These are phyloP conservation scores for Hamamelis virginiana DNA, from an alignment of 164 flowering plant species.

Conservation along the genomic window DNA sequence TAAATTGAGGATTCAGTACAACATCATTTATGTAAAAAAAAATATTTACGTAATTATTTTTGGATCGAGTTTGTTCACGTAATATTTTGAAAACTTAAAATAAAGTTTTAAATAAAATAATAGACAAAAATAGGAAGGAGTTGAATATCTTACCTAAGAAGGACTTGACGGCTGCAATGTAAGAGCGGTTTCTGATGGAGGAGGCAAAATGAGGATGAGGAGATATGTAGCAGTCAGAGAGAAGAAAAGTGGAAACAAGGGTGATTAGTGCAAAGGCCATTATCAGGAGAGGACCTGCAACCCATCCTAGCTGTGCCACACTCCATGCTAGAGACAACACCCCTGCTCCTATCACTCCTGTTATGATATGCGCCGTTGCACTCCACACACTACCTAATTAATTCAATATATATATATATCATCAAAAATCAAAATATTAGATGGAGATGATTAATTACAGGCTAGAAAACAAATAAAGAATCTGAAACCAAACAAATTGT, in stretches of 20 bases:
- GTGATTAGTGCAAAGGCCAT: conserved; percentile 56
- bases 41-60: no score
- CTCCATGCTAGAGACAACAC: conserved; percentile 84
- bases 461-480: no score
- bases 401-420: no score
- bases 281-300: conserved; percentile 61
- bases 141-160: conserved; percentile 50
- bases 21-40: no score
- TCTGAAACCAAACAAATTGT: background rate
- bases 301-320: conserved; percentile 75
- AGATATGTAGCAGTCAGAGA: conserved; percentile 53
- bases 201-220: conserved; percentile 63
- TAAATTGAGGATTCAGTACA: no score
- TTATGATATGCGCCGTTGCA: conserved; percentile 71
- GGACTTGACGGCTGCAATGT: conserved; percentile 53
- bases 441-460: no score
- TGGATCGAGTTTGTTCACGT: no score
- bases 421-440: no score
- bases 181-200: conserved; percentile 36
- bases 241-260: conserved; percentile 40
- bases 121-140: no score
- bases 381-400: conserved; percentile 62
- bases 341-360: conserved; percentile 83
- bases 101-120: no score
- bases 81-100: no score